These are phyloP conservation scores for Crithidia fasciculata DNA, from an alignment of 208 protist genomes.

Conservation along the genomic window DNA sequence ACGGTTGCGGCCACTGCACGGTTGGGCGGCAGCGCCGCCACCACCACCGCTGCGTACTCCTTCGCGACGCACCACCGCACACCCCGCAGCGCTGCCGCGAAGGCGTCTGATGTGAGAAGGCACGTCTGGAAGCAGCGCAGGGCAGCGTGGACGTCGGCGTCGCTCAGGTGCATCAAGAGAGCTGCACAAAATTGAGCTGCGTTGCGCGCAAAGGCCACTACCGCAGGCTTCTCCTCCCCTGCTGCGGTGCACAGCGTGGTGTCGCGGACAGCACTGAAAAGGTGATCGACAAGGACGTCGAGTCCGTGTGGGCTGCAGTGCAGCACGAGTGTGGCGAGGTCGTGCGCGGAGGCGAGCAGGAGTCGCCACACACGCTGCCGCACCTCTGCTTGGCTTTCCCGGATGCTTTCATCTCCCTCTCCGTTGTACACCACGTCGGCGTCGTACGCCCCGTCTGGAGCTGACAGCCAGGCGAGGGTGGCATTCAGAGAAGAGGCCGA, in stretches of 20 bases:
- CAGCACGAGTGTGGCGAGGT: conserved; percentile 37
- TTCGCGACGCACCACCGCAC: conserved; percentile 22
- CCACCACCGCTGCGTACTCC: conserved; percentile 25
- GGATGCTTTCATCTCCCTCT: conserved; percentile 11
- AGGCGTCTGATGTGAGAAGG: conserved; percentile 23
- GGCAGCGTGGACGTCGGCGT: conserved; percentile 49
- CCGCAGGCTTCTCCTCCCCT: background rate
- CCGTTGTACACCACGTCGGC: background rate
- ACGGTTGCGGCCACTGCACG: conserved; percentile 11
- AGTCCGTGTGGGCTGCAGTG: conserved; percentile 21
- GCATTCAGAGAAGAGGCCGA: background rate
- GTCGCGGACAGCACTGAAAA: conserved; percentile 1
- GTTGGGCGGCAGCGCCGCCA: conserved; percentile 16
- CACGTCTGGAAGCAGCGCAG: conserved; percentile 31
- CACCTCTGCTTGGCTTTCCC: conserved; percentile 17
- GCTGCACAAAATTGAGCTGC: conserved; percentile 41
- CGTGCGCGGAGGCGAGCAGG: conserved; percentile 33
- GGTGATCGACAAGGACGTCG: conserved; percentile 24
- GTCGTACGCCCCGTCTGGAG: background rate
- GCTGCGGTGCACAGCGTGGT: conserved; percentile 1
- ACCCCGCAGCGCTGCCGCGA: conserved; percentile 11
- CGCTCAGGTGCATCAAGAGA: conserved; percentile 59
- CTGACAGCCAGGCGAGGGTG: conserved; percentile 23
- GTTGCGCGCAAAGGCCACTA: conserved; percentile 21
- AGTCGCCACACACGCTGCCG: conserved; percentile 48